Evolutionary conservation across 768 basidiomycete species (phyloP).

Genomic region (Hericium erinaceus): DNA sequence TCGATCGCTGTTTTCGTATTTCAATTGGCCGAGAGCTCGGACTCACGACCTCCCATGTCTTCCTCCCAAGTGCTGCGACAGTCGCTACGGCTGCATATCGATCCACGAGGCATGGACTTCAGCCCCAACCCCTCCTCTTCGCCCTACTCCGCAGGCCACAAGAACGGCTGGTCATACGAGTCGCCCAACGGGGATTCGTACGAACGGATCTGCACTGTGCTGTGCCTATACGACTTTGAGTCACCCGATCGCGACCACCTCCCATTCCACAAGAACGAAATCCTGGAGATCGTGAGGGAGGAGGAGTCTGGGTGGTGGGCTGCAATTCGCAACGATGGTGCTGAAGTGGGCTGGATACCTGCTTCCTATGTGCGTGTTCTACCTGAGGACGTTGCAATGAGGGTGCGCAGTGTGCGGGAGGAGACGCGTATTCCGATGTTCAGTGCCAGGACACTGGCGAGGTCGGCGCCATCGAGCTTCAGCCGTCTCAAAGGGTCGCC

Average conservation of each 20-base stretch:
- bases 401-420: constrained; percentile 33
- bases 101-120: not conserved
- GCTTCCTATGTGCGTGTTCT: constrained; percentile 56
- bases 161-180: constrained; percentile 8
- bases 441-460: constrained; percentile 33
- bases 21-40: not conserved
- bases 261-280: constrained; percentile 55
- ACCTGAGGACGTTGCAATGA: constrained; percentile 40
- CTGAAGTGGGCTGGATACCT: constrained; percentile 67
- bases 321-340: constrained; percentile 46
- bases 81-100: constrained; percentile 9
- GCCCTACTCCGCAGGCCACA: not conserved
- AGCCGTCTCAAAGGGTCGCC: constrained; percentile 9
- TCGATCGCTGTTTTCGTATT: not conserved
- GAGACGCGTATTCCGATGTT: constrained; percentile 34
- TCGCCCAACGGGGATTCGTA: constrained; percentile 20
- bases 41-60: constrained; percentile 3
- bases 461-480: constrained; percentile 26
- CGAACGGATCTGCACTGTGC: constrained; percentile 38
- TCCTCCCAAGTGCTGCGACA: not conserved
- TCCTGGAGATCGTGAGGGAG: constrained; percentile 57
- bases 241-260: constrained; percentile 55
- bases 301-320: constrained; percentile 80
- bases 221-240: constrained; percentile 62
- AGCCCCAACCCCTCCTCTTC: not conserved